Conservation (phyloP, 805 yeast species). For the Suhomyces sp. region DNA sequence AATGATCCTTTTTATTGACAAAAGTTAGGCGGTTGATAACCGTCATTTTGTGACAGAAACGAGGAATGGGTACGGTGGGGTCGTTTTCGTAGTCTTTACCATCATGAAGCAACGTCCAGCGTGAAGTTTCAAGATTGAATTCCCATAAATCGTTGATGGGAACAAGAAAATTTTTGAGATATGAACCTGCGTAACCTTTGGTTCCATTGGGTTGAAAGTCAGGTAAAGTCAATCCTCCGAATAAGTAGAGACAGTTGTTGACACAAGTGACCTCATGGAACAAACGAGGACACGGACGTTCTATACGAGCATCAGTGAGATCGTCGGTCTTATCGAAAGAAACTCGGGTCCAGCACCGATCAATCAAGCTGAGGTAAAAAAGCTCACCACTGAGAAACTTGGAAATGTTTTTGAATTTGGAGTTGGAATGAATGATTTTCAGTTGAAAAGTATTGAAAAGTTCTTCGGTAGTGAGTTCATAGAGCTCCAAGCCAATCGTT, state of each 20-base stretch:
- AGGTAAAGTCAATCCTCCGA: slow-evolving; percentile 58
- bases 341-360: slow-evolving; percentile 54
- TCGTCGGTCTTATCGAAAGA: slow-evolving; percentile 11
- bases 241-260: slow-evolving; percentile 51
- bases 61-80: slow-evolving; percentile 26
- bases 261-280: slow-evolving; percentile 56
- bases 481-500: slow-evolving; percentile 52
- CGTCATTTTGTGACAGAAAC: slow-evolving; percentile 56
- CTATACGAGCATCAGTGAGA: slow-evolving; percentile 8
- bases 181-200: not conserved
- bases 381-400: slow-evolving; percentile 60
- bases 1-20: slow-evolving; percentile 37
- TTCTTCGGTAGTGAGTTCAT: slow-evolving; percentile 34
- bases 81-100: slow-evolving; percentile 18
- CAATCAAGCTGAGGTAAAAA: slow-evolving; percentile 57
- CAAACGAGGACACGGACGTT: slow-evolving; percentile 47
- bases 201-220: slow-evolving; percentile 4
- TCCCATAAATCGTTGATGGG: slow-evolving; percentile 71
- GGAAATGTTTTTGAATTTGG: slow-evolving; percentile 22
- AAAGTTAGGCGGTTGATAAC: slow-evolving; percentile 36
- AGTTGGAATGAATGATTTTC: slow-evolving; percentile 22
- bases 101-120: slow-evolving; percentile 53
- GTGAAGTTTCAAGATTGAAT: slow-evolving; percentile 48
- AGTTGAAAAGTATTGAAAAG: slow-evolving; percentile 37
- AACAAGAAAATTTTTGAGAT: slow-evolving; percentile 15